Conservation (phyloP, 352 stramenopile genomes). For the Blastocystis hominis region DNA sequence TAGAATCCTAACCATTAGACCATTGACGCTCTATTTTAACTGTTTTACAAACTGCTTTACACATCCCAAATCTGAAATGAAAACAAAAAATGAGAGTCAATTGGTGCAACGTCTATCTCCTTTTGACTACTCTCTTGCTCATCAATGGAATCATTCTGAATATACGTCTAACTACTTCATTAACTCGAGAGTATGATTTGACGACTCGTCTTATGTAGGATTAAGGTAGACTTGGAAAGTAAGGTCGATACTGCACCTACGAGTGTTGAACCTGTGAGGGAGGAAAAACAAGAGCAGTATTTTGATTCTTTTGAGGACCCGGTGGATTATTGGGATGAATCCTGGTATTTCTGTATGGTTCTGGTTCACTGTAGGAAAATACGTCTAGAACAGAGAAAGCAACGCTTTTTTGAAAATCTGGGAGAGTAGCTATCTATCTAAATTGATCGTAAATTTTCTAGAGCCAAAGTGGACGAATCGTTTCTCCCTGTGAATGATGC, state of each 20-base stretch:
- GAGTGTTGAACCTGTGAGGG: background rate
- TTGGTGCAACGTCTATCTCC: background rate
- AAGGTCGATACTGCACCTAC: background rate
- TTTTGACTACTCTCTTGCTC: background rate
- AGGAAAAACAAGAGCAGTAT: background rate
- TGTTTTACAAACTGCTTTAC: background rate
- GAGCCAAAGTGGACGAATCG: background rate
- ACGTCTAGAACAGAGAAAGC: background rate
- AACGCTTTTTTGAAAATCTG: background rate
- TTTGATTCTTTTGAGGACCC: background rate
- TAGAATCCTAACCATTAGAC: constrained; percentile 58
- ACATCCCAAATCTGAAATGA: background rate
- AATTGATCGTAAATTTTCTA: background rate
- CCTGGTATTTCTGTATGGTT: background rate
- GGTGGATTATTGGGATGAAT: background rate
- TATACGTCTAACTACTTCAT: background rate
- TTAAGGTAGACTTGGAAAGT: background rate
- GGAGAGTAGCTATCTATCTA: background rate
- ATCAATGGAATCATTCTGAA: background rate
- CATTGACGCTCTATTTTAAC: background rate
- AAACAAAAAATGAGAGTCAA: background rate
- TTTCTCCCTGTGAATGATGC: background rate
- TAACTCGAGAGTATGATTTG: background rate
- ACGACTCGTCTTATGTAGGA: background rate
- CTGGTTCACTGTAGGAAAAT: constrained; percentile 1